Base-by-base conservation (phyloP, 352 stramenopile genomes). In the Phytopythium sindhum region DNA sequence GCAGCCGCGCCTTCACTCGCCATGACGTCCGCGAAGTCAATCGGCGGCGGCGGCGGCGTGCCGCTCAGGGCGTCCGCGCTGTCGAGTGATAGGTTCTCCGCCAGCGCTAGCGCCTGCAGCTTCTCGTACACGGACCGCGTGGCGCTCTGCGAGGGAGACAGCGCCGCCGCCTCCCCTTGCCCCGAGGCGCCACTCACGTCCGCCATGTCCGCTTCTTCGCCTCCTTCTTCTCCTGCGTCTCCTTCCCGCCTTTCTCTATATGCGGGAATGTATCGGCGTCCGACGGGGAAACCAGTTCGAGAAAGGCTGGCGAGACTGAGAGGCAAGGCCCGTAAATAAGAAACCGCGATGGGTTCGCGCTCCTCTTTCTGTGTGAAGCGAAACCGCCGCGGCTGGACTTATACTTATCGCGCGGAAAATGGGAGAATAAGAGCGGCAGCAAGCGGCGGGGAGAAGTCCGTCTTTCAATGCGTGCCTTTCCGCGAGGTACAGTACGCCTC, bases 201-300 rank as follows among this genome's bases (percentile, higher is more conserved):
- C 57, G 31, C 48, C 74, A 81, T 82, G 61, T 89, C n/a, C n/a
- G n/a, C n/a, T n/a, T n/a, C n/a, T n/a, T n/a, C n/a, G n/a, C n/a
- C n/a, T n/a, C n/a, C n/a, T n/a, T n/a, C n/a, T n/a, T n/a, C n/a
- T n/a, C 42, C 4, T 12, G 71, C 66, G 53, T 63, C 61, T 69
- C 70, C 78, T 90, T 86, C 57, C 78, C 75, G 44, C 78, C 71
- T 59, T 89, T 76, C 47, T 79, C 77, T 11, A 50, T 67, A 50
- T 80, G 66, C 33, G 89, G 60, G 53, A 76, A 78, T 61, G 42
- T 28, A 50, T 10, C 41, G 41, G 19, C 2, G 11, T n/a, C n/a
- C n/a, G n/a, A n/a, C n/a, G 42, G 42, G 42, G 42, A 48, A 48
- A 48, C 42, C 42, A 12, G 19, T 26, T 10, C 42, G 42, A 50